Evolutionary conservation across 768 basidiomycete genomes (phyloP), one percentile per base, ranked within the genome.

Genomic region (Mycena venus): DNA sequence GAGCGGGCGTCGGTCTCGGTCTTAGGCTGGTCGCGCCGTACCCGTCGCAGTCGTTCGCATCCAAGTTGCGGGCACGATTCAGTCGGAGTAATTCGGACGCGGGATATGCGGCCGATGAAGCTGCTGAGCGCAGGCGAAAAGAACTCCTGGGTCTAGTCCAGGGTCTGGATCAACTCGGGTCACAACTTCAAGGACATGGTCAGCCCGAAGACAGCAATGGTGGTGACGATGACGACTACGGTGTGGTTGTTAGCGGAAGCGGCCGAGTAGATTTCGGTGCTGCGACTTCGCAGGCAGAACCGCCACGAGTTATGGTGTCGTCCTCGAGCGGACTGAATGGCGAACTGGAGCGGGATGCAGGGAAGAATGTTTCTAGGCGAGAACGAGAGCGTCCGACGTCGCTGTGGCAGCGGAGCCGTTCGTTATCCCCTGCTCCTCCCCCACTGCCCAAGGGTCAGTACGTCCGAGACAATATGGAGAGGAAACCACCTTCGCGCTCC

Each of bases 21-120:
- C 66, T 70, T 27, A 73, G 72, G 29, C 60, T 74, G 0, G 64
- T 8, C 23, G 14, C 77, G 34, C 84, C 81, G 17, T 86, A 85
- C 74, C 87, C 89, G 64, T 77, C 72, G 64, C 74, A n/a, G 83
- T 83, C 58, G 79, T 80, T 53, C 31, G 78, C 80, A 36, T 79
- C 74, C 51, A 77, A 65, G 32, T 36, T 65, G 56, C 74, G 74
- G 4, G 55, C 64, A 17, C 71, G 64, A 34, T 65, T 65, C 34
- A 61, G 70, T 15, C 51, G 58, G 32, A 51, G 34, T 9, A 31
- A 23, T 34, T 19, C 60, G 17, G 59, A 59, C 42, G 56, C 49
- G 38, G 56, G 60, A 17, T 38, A 64, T 17, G 60, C 38, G 8
- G 42, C 42, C 17, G 69, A 78, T 29, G 79, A 75, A 32, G 66